A percentile compares a stretch with the other conserved stretches of the same genome.
phyloP scores from a whole-genome alignment of 495 filamentous ascomycete genomes.

The Aspergillus nanangensis region DNA sequence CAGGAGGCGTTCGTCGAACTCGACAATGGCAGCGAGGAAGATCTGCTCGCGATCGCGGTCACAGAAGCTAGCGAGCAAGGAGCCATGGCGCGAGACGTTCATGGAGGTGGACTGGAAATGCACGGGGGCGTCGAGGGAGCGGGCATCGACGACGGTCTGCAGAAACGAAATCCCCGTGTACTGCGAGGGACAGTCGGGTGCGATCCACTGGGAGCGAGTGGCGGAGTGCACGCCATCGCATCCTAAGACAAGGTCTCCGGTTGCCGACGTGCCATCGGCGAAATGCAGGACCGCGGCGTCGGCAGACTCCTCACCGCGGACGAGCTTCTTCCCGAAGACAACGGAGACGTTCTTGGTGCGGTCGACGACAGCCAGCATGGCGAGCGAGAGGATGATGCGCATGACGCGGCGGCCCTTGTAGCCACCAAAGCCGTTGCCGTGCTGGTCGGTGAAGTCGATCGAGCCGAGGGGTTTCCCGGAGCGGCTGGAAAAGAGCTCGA shows the following conservation, averaged over 20 bases:
- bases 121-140: conserved; percentile 4
- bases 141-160: conserved; percentile 41
- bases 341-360: conserved; percentile 32
- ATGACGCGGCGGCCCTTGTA: conserved; percentile 45
- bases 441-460: conserved; percentile 34
- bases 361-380: conserved; percentile 41
- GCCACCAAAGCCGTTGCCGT: conserved; percentile 36
- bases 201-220: conserved; percentile 48
- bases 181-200: conserved; percentile 40
- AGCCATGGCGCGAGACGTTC: conserved; percentile 49
- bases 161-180: conserved; percentile 55
- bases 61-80: conserved; percentile 48
- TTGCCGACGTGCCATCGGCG: conserved; percentile 40
- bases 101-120: conserved; percentile 48
- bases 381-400: conserved; percentile 43
- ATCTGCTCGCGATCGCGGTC: conserved; percentile 40
- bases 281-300: conserved; percentile 45
- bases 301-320: conserved; percentile 31
- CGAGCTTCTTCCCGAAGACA: conserved; percentile 36
- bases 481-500: conserved; percentile 48
- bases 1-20: conserved; percentile 39
- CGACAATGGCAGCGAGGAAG: conserved; percentile 53
- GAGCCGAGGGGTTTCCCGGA: conserved; percentile 41
- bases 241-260: conserved; percentile 52
- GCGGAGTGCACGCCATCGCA: conserved; percentile 63